phyloP scores from a whole-genome alignment of 805 yeast genomes.

The Zygotorulaspora chibaensis region DNA sequence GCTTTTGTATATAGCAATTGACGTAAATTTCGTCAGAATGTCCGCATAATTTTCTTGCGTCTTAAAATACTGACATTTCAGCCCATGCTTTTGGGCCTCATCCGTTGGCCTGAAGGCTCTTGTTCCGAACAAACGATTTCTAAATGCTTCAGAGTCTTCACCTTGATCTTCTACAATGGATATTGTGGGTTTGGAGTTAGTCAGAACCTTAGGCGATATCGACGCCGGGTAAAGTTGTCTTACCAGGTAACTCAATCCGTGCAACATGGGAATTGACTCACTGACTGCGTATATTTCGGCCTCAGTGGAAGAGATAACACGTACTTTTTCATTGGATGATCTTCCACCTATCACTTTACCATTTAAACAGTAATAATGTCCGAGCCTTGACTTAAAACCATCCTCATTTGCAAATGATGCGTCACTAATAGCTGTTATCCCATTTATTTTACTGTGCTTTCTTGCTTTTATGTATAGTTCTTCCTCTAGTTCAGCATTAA shows the following conservation, averaged over 20 bases:
- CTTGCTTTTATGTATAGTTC: no score
- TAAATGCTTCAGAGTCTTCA: neutral
- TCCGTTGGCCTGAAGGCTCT: neutral
- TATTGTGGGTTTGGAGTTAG: neutral
- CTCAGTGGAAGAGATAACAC: neutral
- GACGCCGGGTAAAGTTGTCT: neutral
- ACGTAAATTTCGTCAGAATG: neutral
- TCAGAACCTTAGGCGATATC: neutral
- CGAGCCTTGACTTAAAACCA: neutral
- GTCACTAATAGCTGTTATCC: neutral
- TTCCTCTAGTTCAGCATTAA: no score
- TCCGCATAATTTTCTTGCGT: neutral
- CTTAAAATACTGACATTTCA: neutral
- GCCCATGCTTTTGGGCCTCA: neutral
- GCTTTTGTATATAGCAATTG: neutral
- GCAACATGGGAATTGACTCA: neutral
- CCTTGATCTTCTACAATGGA: neutral
- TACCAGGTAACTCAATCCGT: neutral
- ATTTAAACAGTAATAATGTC: conserved; percentile 41
- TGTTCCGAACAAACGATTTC: neutral
- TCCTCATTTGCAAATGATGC: neutral
- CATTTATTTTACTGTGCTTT: neutral
- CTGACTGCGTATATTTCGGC: neutral
- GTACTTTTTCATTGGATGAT: conserved; percentile 55
- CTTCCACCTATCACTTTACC: conserved; percentile 52